Evolutionary conservation across 768 basidiomycete species (phyloP), one percentile per base, ranked within the genome.

Genomic region (Tulasnella sp.): DNA sequence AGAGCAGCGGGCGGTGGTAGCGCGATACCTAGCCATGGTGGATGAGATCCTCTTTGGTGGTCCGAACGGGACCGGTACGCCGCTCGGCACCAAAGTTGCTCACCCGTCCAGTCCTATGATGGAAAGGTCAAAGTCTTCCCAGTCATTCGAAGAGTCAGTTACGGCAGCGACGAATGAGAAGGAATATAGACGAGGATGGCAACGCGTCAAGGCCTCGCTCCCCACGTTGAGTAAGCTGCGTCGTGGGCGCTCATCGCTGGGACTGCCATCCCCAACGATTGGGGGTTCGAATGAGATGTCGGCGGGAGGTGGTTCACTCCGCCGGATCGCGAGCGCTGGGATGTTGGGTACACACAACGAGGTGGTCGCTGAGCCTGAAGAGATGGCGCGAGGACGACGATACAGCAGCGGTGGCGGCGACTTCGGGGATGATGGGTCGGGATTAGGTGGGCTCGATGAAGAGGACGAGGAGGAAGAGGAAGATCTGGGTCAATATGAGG

Each of bases 31-130:
- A 61, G 81, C 88, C 63, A 75, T 82, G n/a, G 88, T 90, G 2
- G 89, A 91, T 65, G 80, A 84, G 60, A 84, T 85, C 2, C 68
- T 93, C 13, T 92, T 93, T 61, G 52, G 53, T 30, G 80, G 80
- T 5, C 82, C 82, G 0, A 74, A 73, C 56, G 77, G 13, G 24
- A 2, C 43, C 13, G 19, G 32, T 9, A 15, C 29, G 15, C 15
- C 53, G 21, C 50, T 30, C 24, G 23, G 17, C 8, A 21, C 10
- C 53, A 19, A 19, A 24, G 32, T 13, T 8, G 24, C 32, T 4
- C 4, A 11, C 53, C n/a, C 15, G n/a, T 9, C 43, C 32, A 51
- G 27, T 8, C 19, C 26, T 4, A 21, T 48, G 27, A 23, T 43
- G n/a, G n/a, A n/a, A n/a, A n/a, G n/a, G n/a, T n/a, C n/a, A 34